These are phyloP conservation scores for Amesomyces nigricolor DNA, from an alignment of 2,329 filamentous ascomycete species.

Conservation along the genomic window DNA sequence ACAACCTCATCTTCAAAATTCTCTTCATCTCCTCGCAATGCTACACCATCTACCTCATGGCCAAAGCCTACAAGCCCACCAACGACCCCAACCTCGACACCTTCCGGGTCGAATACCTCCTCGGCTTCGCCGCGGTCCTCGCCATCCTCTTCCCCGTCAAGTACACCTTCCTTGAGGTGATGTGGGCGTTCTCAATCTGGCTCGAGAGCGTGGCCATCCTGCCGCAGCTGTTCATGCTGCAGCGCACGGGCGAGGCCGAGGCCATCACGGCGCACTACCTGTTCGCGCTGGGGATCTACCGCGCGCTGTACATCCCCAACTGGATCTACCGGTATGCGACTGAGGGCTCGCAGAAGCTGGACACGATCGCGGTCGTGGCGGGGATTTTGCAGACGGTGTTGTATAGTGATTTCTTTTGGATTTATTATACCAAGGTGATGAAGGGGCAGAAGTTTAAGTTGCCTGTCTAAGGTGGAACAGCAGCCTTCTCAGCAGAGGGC, in stretches of 20 bases:
- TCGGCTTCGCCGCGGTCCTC: slow-evolving; percentile 72
- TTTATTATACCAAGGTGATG: slow-evolving; percentile 95
- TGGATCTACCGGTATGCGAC: slow-evolving; percentile 89
- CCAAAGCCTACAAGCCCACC: slow-evolving; percentile 93
- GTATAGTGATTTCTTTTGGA: slow-evolving; percentile 99
- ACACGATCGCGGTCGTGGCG: slow-evolving; percentile 82
- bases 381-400: slow-evolving; percentile 89
- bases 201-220: slow-evolving; percentile 94
- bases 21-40: slow-evolving; percentile 85
- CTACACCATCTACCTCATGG: slow-evolving; percentile 98
- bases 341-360: slow-evolving; percentile 65
- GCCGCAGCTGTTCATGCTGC: slow-evolving; percentile 96
- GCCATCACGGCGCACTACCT: slow-evolving; percentile 99
- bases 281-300: slow-evolving; percentile 85
- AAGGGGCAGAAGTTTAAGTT: slow-evolving; percentile 86
- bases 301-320: slow-evolving; percentile 95
- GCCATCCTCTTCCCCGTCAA: slow-evolving; percentile 79
- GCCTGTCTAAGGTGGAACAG: slow-evolving; percentile 54
- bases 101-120: slow-evolving; percentile 91
- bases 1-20: slow-evolving; percentile 94
- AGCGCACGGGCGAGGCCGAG: slow-evolving; percentile 94
- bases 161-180: slow-evolving; percentile 77
- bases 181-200: slow-evolving; percentile 99
- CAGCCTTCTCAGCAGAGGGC: too few species aligned
- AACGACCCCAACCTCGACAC: slow-evolving; percentile 97